A percentile compares a stretch with the other conserved stretches of the same genome.
Conservation (phyloP, 768 basidiomycete species). For the Trametes villosa region DNA sequence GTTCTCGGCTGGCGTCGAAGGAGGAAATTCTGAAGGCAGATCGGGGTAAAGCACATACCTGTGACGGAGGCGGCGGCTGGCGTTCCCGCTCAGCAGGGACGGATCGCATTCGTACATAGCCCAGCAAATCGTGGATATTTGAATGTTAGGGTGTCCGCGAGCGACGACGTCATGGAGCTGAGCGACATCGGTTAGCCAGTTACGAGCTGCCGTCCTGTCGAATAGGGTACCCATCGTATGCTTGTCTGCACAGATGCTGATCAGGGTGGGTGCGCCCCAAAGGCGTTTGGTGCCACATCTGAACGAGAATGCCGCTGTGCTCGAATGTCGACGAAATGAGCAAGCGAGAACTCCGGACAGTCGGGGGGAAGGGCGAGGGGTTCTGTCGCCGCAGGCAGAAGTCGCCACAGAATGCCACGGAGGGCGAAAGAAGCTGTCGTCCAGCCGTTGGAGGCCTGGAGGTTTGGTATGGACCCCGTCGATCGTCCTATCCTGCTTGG, state of each 20-base stretch:
- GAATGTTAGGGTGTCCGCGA: not conserved
- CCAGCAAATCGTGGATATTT: not conserved
- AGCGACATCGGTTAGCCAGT: not conserved
- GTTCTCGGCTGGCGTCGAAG: not conserved
- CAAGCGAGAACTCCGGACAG: not conserved
- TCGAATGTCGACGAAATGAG: not conserved
- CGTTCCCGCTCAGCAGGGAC: not conserved
- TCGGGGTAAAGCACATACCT: not conserved
- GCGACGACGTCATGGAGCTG: not conserved
- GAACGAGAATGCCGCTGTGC: not conserved
- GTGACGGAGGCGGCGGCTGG: not conserved
- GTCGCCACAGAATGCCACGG: not conserved
- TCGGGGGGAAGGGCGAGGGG: not conserved
- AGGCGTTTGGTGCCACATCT: not conserved
- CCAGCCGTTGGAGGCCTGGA: not conserved
- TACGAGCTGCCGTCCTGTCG: not conserved
- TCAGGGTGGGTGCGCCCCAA: not conserved
- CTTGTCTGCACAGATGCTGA: not conserved
- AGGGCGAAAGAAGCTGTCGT: not conserved
- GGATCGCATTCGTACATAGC: not conserved
- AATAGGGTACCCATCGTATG: not conserved
- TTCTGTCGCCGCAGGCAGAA: not conserved
- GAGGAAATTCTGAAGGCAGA: not conserved
- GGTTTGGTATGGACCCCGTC: not conserved
- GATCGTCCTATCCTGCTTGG: not conserved